Conservation (phyloP, 2,329 filamentous ascomycete species). For the Dothistroma pini region DNA sequence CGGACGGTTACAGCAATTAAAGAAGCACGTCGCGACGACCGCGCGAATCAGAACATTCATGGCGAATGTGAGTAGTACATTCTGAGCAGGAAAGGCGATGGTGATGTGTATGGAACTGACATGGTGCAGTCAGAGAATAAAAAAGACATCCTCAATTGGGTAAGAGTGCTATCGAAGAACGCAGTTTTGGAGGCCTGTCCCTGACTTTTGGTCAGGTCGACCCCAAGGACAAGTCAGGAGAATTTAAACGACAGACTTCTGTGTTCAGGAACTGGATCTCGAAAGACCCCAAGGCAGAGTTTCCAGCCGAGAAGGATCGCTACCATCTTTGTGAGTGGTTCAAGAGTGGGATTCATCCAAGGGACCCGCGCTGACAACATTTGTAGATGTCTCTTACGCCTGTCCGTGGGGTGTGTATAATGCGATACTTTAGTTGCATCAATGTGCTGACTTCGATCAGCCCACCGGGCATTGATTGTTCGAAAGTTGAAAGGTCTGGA, state of each 20-base stretch:
- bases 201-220: constrained; percentile 65
- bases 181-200: constrained; percentile 84
- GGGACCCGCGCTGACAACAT: constrained; percentile 1
- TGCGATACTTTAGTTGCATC: not conserved
- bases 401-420: constrained; percentile 71
- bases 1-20: not conserved
- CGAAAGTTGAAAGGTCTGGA: constrained; percentile 89
- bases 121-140: constrained; percentile 23
- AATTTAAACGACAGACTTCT: constrained; percentile 87
- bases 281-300: constrained; percentile 65
- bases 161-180: constrained; percentile 52
- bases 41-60: constrained; percentile 14
- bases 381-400: constrained; percentile 72
- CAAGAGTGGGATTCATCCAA: not conserved
- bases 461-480: constrained; percentile 81
- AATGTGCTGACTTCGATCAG: constrained; percentile 41
- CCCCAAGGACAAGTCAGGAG: constrained; percentile 72
- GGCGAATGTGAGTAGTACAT: constrained; percentile 15
- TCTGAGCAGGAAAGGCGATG: constrained; percentile 3
- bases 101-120: constrained; percentile 11
- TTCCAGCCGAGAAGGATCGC: constrained; percentile 78
- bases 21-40: not conserved
- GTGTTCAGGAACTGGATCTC: constrained; percentile 80
- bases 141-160: constrained; percentile 73
- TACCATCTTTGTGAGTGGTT: constrained; percentile 70